Conservation (phyloP, 2,329 filamentous ascomycete genomes). For the Aspergillus vadensis region DNA sequence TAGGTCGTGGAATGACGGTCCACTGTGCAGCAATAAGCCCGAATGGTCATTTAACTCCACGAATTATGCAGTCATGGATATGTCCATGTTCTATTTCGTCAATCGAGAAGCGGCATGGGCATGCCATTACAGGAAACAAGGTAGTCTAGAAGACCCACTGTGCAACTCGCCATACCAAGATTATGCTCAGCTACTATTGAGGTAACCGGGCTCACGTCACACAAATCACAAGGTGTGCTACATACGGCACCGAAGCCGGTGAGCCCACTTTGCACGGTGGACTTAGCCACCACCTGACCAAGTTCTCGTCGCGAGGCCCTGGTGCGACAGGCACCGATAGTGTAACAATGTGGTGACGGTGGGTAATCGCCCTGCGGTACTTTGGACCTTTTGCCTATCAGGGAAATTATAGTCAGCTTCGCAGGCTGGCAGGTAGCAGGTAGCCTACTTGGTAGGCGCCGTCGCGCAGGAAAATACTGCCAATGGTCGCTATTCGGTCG, state of each 20-base stretch:
- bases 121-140: neutral
- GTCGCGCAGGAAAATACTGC: neutral
- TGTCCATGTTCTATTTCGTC: neutral
- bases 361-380: neutral
- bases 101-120: neutral
- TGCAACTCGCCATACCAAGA: neutral
- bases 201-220: neutral
- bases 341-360: neutral
- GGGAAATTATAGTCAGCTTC: neutral
- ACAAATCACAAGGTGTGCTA: neutral
- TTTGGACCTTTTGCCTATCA: constrained; percentile 10
- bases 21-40: neutral
- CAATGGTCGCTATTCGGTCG: neutral
- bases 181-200: neutral
- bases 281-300: constrained; percentile 4
- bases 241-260: neutral
- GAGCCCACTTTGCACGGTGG: constrained; percentile 3
- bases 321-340: constrained; percentile 4
- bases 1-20: neutral
- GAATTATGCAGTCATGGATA: neutral
- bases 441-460: neutral
- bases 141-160: neutral
- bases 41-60: neutral
- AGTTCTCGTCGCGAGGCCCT: neutral
- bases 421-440: neutral